Percentiles rank a stretch among this genome's conserved stretches.
Evolutionary conservation across 192 early-diverging fungal species (phyloP).

Genomic region (Diversispora eburnea): DNA sequence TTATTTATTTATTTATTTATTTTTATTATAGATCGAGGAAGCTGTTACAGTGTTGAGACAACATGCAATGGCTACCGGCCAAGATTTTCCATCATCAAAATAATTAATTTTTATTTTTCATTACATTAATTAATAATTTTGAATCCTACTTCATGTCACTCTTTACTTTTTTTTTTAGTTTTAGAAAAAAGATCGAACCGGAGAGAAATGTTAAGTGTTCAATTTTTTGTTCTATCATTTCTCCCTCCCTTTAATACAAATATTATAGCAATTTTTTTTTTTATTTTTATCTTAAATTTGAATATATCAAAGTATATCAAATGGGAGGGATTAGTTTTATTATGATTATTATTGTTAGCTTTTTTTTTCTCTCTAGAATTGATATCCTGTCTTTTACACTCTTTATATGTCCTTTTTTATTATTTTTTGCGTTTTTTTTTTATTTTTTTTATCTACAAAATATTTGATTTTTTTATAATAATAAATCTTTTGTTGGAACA

Average conservation of each 20-base stretch:
- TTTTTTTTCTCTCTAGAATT: too few relatives aligned
- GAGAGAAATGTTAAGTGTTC: too few relatives aligned
- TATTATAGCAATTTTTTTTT: too few relatives aligned
- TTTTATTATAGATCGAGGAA: slow-evolving; percentile 48
- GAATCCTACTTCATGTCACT: neutral
- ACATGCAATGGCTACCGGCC: slow-evolving; percentile 38
- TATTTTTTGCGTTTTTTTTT: neutral
- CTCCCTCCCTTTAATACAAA: too few relatives aligned
- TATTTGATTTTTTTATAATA: slow-evolving; percentile 12
- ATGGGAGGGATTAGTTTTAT: too few relatives aligned
- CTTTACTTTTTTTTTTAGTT: neutral
- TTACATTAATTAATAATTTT: neutral
- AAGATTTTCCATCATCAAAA: slow-evolving; percentile 6
- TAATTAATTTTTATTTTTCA: neutral
- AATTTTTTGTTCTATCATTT: too few relatives aligned
- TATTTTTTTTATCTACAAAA: neutral
- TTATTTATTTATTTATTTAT: too few relatives aligned
- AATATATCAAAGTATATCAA: too few relatives aligned
- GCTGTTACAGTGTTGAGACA: slow-evolving; percentile 79
- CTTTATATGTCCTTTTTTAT: neutral
- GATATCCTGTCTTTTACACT: neutral
- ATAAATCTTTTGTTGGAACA: slow-evolving; percentile 17
- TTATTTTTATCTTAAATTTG: too few relatives aligned
- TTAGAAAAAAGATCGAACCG: too few relatives aligned
- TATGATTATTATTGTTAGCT: too few relatives aligned